Conservation (phyloP, 495 filamentous ascomycete species). For the Massariosphaeria phaeospora region DNA sequence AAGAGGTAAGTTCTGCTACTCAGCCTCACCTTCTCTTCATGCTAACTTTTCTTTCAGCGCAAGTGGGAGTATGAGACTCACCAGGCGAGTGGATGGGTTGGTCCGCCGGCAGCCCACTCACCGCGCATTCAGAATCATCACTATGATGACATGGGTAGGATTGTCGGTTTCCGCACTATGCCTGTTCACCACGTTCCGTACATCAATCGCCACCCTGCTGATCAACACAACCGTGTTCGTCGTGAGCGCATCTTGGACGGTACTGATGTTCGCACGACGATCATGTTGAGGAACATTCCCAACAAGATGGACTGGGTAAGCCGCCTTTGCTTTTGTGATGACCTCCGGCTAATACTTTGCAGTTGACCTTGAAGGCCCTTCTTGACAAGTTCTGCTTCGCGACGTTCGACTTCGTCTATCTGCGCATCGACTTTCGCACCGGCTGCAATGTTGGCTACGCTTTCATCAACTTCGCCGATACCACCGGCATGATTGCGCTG, state of each 20-base stretch:
- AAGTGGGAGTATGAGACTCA: background rate
- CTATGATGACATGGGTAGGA: constrained; percentile 4
- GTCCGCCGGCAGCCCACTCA: background rate
- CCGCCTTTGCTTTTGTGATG: background rate
- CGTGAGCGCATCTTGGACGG: constrained; percentile 18
- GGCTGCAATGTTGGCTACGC: constrained; percentile 82
- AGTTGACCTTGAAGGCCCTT: constrained; percentile 66
- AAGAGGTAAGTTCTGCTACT: constrained; percentile 2
- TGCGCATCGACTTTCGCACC: constrained; percentile 63
- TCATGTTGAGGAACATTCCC: constrained; percentile 95
- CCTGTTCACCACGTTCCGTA: background rate
- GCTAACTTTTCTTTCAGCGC: background rate
- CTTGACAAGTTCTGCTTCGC: constrained; percentile 73
- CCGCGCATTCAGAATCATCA: background rate
- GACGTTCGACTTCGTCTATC: constrained; percentile 89
- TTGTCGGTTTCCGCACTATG: background rate
- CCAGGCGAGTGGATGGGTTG: background rate
- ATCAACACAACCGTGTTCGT: constrained; percentile 21
- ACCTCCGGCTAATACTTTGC: constrained; percentile 18
- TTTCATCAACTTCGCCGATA: constrained; percentile 90
- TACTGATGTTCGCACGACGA: constrained; percentile 37
- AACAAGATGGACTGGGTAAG: constrained; percentile 76
- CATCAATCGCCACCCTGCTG: constrained; percentile 4
- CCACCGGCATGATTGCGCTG: constrained; percentile 45
- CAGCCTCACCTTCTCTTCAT: background rate